Evolutionary conservation across 2,329 filamentous ascomycete species (phyloP).

Genomic region (Scedosporium apiospermum): DNA sequence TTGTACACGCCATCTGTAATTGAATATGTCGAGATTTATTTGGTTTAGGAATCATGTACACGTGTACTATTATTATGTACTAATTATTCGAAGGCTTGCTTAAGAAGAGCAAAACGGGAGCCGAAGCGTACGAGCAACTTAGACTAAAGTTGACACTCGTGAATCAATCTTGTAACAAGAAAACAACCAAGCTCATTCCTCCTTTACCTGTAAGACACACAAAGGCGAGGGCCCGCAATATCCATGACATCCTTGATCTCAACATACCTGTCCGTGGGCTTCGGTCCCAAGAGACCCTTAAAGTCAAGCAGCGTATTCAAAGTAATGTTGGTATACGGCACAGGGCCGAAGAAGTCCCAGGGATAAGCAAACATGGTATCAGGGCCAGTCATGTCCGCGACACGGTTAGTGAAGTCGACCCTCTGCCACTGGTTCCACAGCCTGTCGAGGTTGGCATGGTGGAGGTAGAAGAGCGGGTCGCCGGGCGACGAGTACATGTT

Average conservation of each 20-base stretch:
- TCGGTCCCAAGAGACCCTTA: neutral
- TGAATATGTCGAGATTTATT: too few species aligned
- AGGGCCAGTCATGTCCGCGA: conserved; percentile 20
- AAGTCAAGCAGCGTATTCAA: conserved; percentile 12
- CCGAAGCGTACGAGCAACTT: too few species aligned
- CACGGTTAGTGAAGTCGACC: conserved; percentile 17
- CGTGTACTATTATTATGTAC: too few species aligned
- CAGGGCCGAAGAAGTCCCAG: conserved; percentile 20
- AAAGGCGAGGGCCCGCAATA: neutral
- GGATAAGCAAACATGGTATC: conserved; percentile 22
- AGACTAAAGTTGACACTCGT: too few species aligned
- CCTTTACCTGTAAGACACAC: neutral
- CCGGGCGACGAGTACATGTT: conserved; percentile 15
- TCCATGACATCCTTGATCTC: conserved; percentile 4
- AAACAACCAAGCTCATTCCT: neutral
- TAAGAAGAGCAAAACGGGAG: too few species aligned
- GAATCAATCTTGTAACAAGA: too few species aligned
- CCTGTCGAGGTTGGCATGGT: conserved; percentile 19
- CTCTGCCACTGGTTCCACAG: conserved; percentile 22
- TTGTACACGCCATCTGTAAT: too few species aligned
- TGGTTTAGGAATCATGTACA: too few species aligned
- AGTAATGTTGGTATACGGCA: conserved; percentile 22
- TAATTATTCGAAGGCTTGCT: too few species aligned
- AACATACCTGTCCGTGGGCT: neutral
- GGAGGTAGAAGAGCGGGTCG: conserved; percentile 19